Evolutionary conservation across 2,329 filamentous ascomycete species (phyloP).

Genomic region (Aspergillus fumigatiaffinis): DNA sequence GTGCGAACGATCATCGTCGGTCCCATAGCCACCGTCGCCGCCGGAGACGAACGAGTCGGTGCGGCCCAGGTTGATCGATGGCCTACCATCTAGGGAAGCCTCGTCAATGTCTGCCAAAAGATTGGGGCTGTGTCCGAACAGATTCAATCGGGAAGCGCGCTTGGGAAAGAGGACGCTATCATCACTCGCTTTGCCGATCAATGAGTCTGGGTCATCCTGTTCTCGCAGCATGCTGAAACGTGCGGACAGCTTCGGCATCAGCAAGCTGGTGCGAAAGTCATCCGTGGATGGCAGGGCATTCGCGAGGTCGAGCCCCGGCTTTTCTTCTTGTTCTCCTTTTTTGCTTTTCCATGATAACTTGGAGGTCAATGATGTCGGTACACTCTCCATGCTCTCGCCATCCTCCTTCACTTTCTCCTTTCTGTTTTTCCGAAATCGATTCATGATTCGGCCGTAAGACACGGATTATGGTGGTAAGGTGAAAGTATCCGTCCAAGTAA

Average conservation of each 20-base stretch:
- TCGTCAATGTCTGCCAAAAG: conserved; percentile 82
- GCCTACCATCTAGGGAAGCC: conserved; percentile 67
- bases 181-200: conserved; percentile 89
- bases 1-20: conserved; percentile 61
- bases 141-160: conserved; percentile 70
- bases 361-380: conserved; percentile 29
- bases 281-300: conserved; percentile 74
- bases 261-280: conserved; percentile 89
- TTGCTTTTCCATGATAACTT: conserved; percentile 50
- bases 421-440: conserved; percentile 40
- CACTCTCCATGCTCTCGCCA: conserved; percentile 36
- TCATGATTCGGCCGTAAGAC: conserved; percentile 26
- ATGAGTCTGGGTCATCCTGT: conserved; percentile 85
- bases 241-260: conserved; percentile 92
- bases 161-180: conserved; percentile 87
- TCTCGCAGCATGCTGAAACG: conserved; percentile 96
- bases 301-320: conserved; percentile 64
- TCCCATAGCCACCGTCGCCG: conserved; percentile 52
- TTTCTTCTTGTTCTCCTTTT: conserved; percentile 46
- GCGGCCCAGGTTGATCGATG: conserved; percentile 57
- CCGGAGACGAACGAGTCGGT: conserved; percentile 63
- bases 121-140: conserved; percentile 61
- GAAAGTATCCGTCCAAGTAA: background rate
- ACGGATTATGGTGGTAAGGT: background rate
- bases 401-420: conserved; percentile 30